Percentiles rank a stretch among this genome's conserved stretches.
phyloP scores from a whole-genome alignment of 2,329 filamentous ascomycete species.

The Verticillium albo-atrum region DNA sequence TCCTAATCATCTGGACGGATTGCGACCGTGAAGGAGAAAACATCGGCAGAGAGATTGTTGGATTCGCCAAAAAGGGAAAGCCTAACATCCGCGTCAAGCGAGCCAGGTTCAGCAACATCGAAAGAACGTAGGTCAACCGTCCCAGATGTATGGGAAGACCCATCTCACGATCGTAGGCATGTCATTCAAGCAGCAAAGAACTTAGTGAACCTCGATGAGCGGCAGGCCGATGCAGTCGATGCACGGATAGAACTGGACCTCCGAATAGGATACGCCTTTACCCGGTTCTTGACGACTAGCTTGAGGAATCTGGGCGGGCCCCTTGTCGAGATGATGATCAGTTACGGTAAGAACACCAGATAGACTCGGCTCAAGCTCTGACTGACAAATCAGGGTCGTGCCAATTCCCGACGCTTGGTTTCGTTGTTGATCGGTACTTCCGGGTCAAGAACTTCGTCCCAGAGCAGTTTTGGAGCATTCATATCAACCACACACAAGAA shows the following conservation, averaged over 20 bases:
- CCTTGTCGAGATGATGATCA: conserved; percentile 63
- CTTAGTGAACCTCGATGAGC: conserved; percentile 75
- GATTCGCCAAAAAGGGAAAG: conserved; percentile 74
- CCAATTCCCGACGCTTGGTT: conserved; percentile 94
- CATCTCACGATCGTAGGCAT: conserved; percentile 52
- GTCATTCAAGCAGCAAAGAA: conserved; percentile 77
- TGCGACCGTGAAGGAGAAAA: conserved; percentile 97
- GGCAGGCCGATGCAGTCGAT: conserved; percentile 80
- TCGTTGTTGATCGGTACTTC: conserved; percentile 95
- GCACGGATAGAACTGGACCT: conserved; percentile 90
- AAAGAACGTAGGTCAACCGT: conserved; percentile 64
- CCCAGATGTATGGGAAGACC: background rate
- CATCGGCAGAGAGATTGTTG: conserved; percentile 86
- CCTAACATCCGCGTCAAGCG: conserved; percentile 71
- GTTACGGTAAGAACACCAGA: conserved; percentile 74
- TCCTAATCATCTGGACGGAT: conserved; percentile 96
- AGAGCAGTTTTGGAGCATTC: conserved; percentile 91
- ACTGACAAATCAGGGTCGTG: conserved; percentile 62
- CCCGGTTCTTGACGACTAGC: conserved; percentile 76
- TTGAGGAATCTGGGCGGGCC: conserved; percentile 68
- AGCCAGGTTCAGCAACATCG: conserved; percentile 93
- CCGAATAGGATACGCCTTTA: conserved; percentile 88
- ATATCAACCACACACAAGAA: conserved; percentile 73
- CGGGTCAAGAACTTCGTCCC: conserved; percentile 90
- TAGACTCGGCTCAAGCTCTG: background rate